Percentiles rank a stretch among this genome's conserved stretches.
phyloP scores from a whole-genome alignment of 1,284 basidiomycete genomes.

The Paramarasmius palmivorus region DNA sequence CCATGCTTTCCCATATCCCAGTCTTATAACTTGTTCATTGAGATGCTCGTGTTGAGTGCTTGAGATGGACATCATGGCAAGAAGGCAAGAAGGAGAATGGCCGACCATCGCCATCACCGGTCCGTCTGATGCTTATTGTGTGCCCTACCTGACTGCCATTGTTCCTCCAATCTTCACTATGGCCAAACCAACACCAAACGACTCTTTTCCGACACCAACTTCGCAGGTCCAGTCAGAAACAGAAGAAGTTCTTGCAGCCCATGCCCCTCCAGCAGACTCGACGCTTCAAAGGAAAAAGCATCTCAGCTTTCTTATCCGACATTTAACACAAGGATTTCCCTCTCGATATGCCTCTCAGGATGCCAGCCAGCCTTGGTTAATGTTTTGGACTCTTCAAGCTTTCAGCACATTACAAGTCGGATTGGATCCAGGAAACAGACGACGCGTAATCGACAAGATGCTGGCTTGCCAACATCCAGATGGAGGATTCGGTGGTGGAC shows the following conservation, averaged over 20 bases:
- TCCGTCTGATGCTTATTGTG: no score
- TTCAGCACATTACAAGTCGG: slow-evolving; percentile 78
- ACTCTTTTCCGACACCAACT: slow-evolving; percentile 65
- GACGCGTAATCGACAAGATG: slow-evolving; percentile 79
- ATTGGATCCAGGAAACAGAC: slow-evolving; percentile 73
- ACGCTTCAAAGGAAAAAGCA: slow-evolving; percentile 59
- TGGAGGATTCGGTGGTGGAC: slow-evolving; percentile 93
- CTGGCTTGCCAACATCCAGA: slow-evolving; percentile 76
- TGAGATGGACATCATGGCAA: no score
- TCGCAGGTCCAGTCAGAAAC: slow-evolving; percentile 67
- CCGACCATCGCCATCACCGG: no score
- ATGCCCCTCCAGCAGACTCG: slow-evolving; percentile 32
- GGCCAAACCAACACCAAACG: slow-evolving; percentile 35
- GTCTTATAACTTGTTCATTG: no score
- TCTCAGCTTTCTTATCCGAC: slow-evolving; percentile 67
- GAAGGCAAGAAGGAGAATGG: no score
- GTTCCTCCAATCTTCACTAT: background rate
- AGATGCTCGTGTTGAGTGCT: no score
- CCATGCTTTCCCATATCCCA: no score
- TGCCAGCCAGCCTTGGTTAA: slow-evolving; percentile 89
- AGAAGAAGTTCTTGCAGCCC: slow-evolving; percentile 59
- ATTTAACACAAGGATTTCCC: slow-evolving; percentile 77
- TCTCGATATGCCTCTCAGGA: slow-evolving; percentile 80
- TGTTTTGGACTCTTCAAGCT: slow-evolving; percentile 89
- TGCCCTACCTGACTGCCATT: no score